phyloP scores from a whole-genome alignment of 345 rosid genomes.

The Rhizophora apiculata region DNA sequence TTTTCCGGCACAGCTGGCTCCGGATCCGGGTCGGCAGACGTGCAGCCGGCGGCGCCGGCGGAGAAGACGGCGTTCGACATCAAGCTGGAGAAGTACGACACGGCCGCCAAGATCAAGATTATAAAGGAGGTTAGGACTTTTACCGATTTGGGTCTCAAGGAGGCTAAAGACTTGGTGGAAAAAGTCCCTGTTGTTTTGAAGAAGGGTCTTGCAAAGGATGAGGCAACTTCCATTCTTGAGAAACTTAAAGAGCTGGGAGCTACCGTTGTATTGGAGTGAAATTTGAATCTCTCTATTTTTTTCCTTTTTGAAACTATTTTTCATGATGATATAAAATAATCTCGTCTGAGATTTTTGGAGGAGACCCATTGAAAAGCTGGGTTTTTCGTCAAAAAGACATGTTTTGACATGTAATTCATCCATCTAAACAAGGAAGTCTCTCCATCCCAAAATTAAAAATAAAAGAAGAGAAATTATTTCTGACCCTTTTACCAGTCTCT shows the following conservation, averaged over 20 bases:
- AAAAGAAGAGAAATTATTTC: neutral
- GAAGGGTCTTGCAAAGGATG: slow-evolving; percentile 67
- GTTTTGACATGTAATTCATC: neutral
- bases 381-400: neutral
- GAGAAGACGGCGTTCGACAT: slow-evolving; percentile 80
- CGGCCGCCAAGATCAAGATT: slow-evolving; percentile 64
- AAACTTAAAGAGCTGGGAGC: slow-evolving; percentile 78
- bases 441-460: neutral
- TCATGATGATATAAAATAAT: no score
- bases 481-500: slow-evolving; percentile 10
- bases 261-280: slow-evolving; percentile 66
- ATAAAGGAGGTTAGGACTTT: slow-evolving; percentile 75
- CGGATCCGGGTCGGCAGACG: slow-evolving; percentile 33
- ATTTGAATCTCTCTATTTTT: no score
- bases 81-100: slow-evolving; percentile 82
- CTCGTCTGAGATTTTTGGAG: no score
- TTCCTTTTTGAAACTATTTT: no score
- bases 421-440: neutral
- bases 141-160: slow-evolving; percentile 82
- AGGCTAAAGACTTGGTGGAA: slow-evolving; percentile 82
- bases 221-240: slow-evolving; percentile 53
- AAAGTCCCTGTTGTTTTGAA: slow-evolving; percentile 73
- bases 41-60: slow-evolving; percentile 35
- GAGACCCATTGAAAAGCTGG: no score
- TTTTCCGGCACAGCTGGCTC: slow-evolving; percentile 24